These are phyloP conservation scores for Chaetomium fimeti DNA, from an alignment of 495 filamentous ascomycete genomes.

Conservation along the genomic window DNA sequence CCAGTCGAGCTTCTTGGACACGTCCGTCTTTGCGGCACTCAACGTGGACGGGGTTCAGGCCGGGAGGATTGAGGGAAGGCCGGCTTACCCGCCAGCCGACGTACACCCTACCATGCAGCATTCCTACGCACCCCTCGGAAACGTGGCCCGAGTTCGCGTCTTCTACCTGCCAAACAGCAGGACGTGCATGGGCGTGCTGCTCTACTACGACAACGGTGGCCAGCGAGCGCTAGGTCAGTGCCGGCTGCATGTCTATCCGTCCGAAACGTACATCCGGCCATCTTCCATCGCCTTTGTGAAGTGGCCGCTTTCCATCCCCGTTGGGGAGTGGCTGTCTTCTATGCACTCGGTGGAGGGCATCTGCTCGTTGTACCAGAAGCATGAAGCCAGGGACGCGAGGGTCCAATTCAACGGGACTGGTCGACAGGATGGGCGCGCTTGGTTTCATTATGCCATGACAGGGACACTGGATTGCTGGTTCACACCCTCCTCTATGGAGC, in stretches of 20 bases:
- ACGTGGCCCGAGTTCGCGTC: neutral
- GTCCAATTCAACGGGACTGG: neutral
- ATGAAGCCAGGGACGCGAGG: too few relatives aligned
- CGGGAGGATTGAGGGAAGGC: neutral
- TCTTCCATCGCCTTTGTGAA: neutral
- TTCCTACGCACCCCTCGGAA: conserved; percentile 7
- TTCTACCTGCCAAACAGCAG: neutral
- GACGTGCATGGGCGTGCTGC: conserved; percentile 3
- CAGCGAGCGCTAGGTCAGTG: conserved; percentile 3
- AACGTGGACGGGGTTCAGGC: neutral
- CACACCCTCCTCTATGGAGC: neutral
- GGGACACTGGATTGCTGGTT: neutral
- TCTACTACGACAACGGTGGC: conserved; percentile 8
- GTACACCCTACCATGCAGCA: neutral
- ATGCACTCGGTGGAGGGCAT: too few relatives aligned
- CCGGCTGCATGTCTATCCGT: neutral
- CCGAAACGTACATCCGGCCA: neutral
- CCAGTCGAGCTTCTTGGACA: neutral
- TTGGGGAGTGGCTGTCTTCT: too few relatives aligned
- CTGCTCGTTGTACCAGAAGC: too few relatives aligned
- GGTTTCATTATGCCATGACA: neutral
- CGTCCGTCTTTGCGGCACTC: neutral
- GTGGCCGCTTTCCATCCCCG: too few relatives aligned
- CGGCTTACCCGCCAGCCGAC: neutral
- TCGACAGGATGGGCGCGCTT: neutral